Base-by-base conservation (phyloP, 2,329 filamentous ascomycete genomes). In the Fusarium redolens region DNA sequence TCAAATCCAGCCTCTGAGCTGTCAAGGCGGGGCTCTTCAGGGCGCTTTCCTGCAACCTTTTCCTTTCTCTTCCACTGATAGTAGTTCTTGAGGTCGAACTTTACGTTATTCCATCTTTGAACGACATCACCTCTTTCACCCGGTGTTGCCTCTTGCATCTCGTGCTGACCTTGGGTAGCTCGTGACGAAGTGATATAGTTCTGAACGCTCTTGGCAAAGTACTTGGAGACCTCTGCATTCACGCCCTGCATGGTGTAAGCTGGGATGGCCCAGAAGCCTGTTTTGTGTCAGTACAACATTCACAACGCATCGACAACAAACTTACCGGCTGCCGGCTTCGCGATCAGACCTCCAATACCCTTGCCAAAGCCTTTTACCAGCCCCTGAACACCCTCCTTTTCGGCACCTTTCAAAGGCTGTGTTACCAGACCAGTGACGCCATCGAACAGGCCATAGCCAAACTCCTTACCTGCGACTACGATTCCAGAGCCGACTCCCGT, bases 171-270 rank as follows among this genome's bases (percentile, higher is more conserved):
- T 79, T 97, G 93, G 1, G 91, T 86, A 54, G 93, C 92, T 50
- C 94, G 87, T 5, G 93, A 92, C 2, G 93, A 89, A 50, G 94
- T 89, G 72, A 97, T 93, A 79, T 96, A 96, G 73, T 93, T 94
- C 54, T 93, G 86, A 22, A 94, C 90, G 69, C 90, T 93, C 48
- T 88, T 90, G 30, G 91, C 90, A 73, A 94, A 92, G 50, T 88
- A 82, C 71, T 92, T 94, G 69, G 91, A 87, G 59, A 96, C 86
- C 79, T 96, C 92, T 44, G 93, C 92, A 76, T 96, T 91, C 2
- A 96, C 86, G 4, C 95, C 95, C 79, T 95, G 93, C 86, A 95
- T 92, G 7, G 93, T 89, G 78, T 96, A 97, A 9, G 92, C 95
- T 0, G 94, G 93, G 7, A 97, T 82, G 3, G 89, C 89, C 89